A percentile compares a stretch with the other conserved stretches of the same genome.
phyloP scores from a whole-genome alignment of 2,329 filamentous ascomycete genomes.

The Calonectria hawksworthii region DNA sequence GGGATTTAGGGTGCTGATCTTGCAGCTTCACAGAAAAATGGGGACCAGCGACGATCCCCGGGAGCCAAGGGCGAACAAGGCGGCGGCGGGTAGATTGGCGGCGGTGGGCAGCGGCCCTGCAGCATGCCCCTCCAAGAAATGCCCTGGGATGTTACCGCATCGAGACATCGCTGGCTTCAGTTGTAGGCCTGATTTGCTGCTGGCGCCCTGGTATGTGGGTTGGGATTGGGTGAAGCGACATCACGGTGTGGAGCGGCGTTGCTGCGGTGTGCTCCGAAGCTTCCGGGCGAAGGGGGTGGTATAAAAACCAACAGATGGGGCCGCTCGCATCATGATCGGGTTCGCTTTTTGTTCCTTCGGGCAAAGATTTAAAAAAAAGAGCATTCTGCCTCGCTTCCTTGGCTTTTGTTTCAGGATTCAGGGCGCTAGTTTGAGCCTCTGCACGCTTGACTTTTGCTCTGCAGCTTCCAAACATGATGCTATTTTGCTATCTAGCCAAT shows the following conservation, averaged over 20 bases:
- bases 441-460: neutral
- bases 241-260: neutral
- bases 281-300: constrained; percentile 27
- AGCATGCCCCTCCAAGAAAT: neutral
- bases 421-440: neutral
- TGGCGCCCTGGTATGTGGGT: neutral
- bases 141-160: neutral
- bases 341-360: neutral
- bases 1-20: constrained; percentile 16
- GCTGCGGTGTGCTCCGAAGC: constrained; percentile 26
- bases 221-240: constrained; percentile 3
- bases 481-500: neutral
- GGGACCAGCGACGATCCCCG: neutral
- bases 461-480: neutral
- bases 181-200: neutral
- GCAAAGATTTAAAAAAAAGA: neutral
- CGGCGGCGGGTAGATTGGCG: constrained; percentile 2
- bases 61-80: neutral
- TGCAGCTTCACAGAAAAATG: neutral
- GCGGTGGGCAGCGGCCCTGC: neutral
- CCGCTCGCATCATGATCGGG: neutral
- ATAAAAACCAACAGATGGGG: neutral
- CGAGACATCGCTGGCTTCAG: neutral
- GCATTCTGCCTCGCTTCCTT: neutral
- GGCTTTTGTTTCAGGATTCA: neutral